Base-by-base conservation (phyloP, 2,329 filamentous ascomycete species). In the Cryphonectria carpinicola region DNA sequence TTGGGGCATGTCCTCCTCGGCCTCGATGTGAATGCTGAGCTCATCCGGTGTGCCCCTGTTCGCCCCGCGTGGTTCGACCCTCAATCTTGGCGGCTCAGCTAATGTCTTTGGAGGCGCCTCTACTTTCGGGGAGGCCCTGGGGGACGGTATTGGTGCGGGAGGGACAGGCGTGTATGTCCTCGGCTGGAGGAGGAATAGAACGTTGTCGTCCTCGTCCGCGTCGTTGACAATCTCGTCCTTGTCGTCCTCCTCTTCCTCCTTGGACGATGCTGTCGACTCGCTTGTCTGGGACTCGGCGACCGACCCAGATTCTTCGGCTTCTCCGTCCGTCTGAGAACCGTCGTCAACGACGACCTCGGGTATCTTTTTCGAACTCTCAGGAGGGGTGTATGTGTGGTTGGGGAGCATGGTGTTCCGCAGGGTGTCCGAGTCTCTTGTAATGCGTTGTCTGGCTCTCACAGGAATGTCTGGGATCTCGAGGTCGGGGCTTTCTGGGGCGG, bases 101-200 rank as follows among this genome's bases (percentile, higher is more conserved):
- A 46, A 64, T 8, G 4, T 22, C 22, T n/a, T 43, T 8, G n/a
- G n/a, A 46, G 66, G 62, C 19, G 61, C 25, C 5, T 60, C 60
- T 49, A 49, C 22, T 22, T n/a, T 65, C 11, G 63, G 63, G 3
- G 67, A 71, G 37, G 83, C 74, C 65, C 81, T 80, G 2, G 86
- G 85, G 6, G 86, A 86, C 0, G 85, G 83, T 32, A 84, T 75
- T 3, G 86, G 85, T 14, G 83, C 80, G 0, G 84, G 82, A 4
- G 82, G 83, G 66, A 83, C 81, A 0, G 88, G 88, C 0, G 86
- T 88, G 74, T 89, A 89, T 0, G 86, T 88, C 46, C 84, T 81
- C 17, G 88, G 88, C 73, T 89, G 87, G 5, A 90, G 80, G 32
- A 89, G 81, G 71, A 84, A 89, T 1, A 89, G 75, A 0, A 82